Evolutionary conservation across 352 stramenopile species (phyloP).

Genomic region (Phytophthora agathidicida): DNA sequence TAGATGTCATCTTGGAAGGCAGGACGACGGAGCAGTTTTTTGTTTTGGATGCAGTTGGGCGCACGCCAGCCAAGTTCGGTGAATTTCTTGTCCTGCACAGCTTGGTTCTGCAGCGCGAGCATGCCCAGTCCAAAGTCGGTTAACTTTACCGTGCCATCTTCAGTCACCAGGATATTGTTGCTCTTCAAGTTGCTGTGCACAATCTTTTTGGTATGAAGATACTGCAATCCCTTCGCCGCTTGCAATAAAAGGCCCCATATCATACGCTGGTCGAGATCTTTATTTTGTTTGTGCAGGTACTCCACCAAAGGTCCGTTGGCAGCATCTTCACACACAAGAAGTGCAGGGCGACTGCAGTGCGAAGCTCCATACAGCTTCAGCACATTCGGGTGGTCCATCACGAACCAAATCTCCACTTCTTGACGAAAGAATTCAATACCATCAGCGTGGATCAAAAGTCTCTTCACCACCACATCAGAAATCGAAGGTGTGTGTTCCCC

Average conservation of each 20-base stretch:
- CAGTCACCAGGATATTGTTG: conserved; percentile 66
- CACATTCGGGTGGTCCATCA: conserved; percentile 16
- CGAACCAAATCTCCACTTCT: conserved; percentile 32
- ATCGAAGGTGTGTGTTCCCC: not conserved
- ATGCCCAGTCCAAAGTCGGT: conserved; percentile 66
- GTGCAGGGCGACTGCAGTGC: conserved; percentile 28
- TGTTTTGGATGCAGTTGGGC: conserved; percentile 19
- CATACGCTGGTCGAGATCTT: conserved; percentile 11
- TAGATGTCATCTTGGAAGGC: conserved; percentile 37
- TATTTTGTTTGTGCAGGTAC: no score
- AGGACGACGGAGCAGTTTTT: conserved; percentile 19
- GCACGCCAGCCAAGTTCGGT: conserved; percentile 31
- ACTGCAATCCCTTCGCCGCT: conserved; percentile 59
- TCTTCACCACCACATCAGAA: conserved; percentile 26
- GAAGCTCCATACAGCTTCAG: conserved; percentile 28
- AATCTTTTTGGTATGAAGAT: conserved; percentile 49
- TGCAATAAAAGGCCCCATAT: conserved; percentile 36
- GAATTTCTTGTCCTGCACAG: conserved; percentile 16
- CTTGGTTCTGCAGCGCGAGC: conserved; percentile 30
- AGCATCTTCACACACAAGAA: conserved; percentile 29
- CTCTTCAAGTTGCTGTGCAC: conserved; percentile 67
- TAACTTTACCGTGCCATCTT: conserved; percentile 67
- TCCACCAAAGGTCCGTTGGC: conserved; percentile 2
- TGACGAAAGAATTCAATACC: conserved; percentile 30
- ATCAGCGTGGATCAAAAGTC: conserved; percentile 20